phyloP scores from a whole-genome alignment of 768 basidiomycete genomes.

The button mushroom (Agaricus bisporus) region DNA sequence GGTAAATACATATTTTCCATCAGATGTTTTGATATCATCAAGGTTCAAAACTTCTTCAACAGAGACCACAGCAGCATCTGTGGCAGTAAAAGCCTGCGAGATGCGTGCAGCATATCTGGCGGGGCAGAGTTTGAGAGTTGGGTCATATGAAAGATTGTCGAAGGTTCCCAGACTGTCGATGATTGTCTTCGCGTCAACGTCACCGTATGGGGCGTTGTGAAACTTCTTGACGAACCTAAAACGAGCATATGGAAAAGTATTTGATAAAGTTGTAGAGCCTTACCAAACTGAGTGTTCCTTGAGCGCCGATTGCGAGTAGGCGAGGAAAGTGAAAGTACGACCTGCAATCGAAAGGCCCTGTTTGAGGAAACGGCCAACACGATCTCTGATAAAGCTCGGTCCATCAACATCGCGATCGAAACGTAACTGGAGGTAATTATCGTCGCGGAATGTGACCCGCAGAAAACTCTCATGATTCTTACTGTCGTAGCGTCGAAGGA shows the following conservation, averaged over 20 bases:
- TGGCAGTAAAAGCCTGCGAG: conserved; percentile 71
- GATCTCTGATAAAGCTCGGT: conserved; percentile 36
- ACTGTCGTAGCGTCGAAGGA: conserved; percentile 12
- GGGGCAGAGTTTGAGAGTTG: conserved; percentile 47
- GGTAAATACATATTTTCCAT: conserved; percentile 46
- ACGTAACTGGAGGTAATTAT: conserved; percentile 12
- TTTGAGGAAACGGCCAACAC: conserved; percentile 40
- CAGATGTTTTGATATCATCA: conserved; percentile 27
- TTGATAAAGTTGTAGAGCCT: conserved; percentile 5
- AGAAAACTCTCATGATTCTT: conserved; percentile 13
- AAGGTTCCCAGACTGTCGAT: conserved; percentile 54
- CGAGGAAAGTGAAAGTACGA: conserved; percentile 54
- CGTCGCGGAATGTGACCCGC: conserved; percentile 15
- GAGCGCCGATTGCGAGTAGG: conserved; percentile 71
- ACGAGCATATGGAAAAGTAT: neutral
- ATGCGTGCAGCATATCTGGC: conserved; percentile 69
- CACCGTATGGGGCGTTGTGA: conserved; percentile 20
- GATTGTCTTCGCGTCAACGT: conserved; percentile 39
- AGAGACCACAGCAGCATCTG: conserved; percentile 47
- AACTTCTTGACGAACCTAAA: conserved; percentile 62
- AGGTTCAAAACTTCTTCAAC: conserved; percentile 41
- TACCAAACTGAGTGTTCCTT: conserved; percentile 59
- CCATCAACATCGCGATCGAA: conserved; percentile 18
- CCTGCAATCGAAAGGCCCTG: conserved; percentile 49
- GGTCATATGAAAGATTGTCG: conserved; percentile 37